Percentiles rank a stretch among this genome's conserved stretches.
phyloP scores from a whole-genome alignment of 768 basidiomycete genomes.

The Pleurotus giganteus region DNA sequence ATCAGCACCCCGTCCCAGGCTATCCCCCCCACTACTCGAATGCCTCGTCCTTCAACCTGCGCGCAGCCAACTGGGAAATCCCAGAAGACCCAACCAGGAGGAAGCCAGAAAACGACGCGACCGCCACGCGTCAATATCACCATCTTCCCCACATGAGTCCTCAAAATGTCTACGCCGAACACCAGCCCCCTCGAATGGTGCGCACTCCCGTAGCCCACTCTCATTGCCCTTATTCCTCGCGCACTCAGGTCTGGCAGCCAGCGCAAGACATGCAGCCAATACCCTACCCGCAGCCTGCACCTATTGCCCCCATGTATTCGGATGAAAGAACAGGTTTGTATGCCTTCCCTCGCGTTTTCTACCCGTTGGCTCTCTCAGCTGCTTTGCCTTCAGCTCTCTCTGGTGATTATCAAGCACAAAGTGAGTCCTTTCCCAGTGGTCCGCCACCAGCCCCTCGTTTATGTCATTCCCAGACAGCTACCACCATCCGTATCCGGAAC shows the following conservation, averaged over 20 bases:
- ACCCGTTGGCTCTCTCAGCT: slow-evolving; percentile 15
- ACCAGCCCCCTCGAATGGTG: slow-evolving; percentile 27
- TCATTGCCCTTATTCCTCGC: slow-evolving; percentile 24
- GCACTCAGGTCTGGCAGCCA: slow-evolving; percentile 26
- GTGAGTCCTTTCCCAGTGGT: slow-evolving; percentile 26
- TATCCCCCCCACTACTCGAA: slow-evolving; percentile 20
- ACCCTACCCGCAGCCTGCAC: slow-evolving; percentile 39
- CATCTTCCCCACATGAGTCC: slow-evolving; percentile 19
- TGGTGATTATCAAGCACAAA: slow-evolving; percentile 38
- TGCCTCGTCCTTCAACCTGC: slow-evolving; percentile 46
- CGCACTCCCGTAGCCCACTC: slow-evolving; percentile 31
- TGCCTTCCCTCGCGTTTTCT: slow-evolving; percentile 9
- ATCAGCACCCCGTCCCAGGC: slow-evolving; percentile 11
- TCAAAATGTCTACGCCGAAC: slow-evolving; percentile 25
- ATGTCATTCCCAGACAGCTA: slow-evolving; percentile 26
- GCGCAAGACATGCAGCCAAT: slow-evolving; percentile 28
- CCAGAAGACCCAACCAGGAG: slow-evolving; percentile 31
- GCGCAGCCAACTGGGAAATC: slow-evolving; percentile 56
- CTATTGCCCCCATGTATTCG: slow-evolving; percentile 48
- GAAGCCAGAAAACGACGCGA: slow-evolving; percentile 31
- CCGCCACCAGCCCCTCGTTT: background rate
- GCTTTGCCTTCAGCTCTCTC: slow-evolving; percentile 34
- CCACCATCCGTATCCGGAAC: slow-evolving; percentile 30
- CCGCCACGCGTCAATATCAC: slow-evolving; percentile 33
- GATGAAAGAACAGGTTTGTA: slow-evolving; percentile 59